Base-by-base conservation (phyloP, 2,329 filamentous ascomycete species). In the Coniella lustricola region DNA sequence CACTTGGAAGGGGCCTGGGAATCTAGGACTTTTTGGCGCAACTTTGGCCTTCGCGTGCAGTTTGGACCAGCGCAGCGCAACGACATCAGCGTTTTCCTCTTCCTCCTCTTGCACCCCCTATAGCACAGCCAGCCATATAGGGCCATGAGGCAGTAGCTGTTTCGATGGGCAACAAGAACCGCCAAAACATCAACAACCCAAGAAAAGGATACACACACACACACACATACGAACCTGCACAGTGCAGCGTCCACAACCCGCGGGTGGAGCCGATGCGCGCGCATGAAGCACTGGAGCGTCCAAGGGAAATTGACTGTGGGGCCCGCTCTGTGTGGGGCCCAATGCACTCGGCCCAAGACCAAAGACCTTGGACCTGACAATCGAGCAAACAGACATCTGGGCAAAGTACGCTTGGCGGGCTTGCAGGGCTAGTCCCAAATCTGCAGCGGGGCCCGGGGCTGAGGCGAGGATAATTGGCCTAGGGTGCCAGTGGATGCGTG, bases 81-180 rank as follows among this genome's bases (percentile, higher is more conserved):
- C 40, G 37, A 53, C 44, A 53, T 43, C 51, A 50, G 29, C 48
- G 45, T 50, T n/a, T n/a, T n/a, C n/a, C n/a, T n/a, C n/a, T n/a
- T n/a, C n/a, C n/a, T n/a, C n/a, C n/a, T n/a, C n/a, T n/a, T 5
- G 25, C 25, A 29, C 47, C 46, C 48, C 44, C 51, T 45, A 53
- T 49, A 49, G 36, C 47, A 40, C 44, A 33, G n/a, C 25, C 29
- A 39, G 44, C 41, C 50, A 53, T 53, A 41, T 29, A 53, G 51
- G 50, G 47, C 43, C 41, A 41, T 50, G 51, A 53, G 38, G 51
- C 51, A 44, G 47, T 45, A 48, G 51, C 45, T 47, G 51, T 53
- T 53, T 52, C 43, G 47, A 44, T 35, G 44, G 36, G 37, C 5
- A 29, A 29, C 5, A 29, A 10, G 10, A 29, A 29, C 25, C 25